Percentiles rank a stretch among this genome's conserved stretches.
Conservation (phyloP, 371 early-diverging fungal species). For the Mortierella sp. region DNA sequence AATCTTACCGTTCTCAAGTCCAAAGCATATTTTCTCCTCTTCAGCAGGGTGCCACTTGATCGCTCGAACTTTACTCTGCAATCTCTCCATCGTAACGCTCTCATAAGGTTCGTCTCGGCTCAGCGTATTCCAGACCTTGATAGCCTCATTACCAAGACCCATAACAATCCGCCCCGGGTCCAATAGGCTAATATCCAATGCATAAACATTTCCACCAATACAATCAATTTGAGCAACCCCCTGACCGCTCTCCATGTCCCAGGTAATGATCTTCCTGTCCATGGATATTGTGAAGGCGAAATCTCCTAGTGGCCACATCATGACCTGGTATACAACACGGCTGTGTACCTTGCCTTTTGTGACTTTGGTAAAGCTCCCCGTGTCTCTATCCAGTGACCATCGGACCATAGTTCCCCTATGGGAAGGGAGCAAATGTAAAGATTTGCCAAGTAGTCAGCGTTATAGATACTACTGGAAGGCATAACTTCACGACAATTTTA, state of each 20-base stretch:
- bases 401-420: conserved; percentile 33
- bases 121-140: conserved; percentile 49
- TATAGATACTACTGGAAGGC: not conserved
- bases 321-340: conserved; percentile 40
- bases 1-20: conserved; percentile 50
- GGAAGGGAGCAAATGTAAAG: not conserved
- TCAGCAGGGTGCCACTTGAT: conserved; percentile 50
- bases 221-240: conserved; percentile 50
- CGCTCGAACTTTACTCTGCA: conserved; percentile 30
- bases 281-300: conserved; percentile 49
- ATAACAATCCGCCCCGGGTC: conserved; percentile 43
- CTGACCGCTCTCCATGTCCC: conserved; percentile 32
- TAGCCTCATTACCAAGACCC: conserved; percentile 34
- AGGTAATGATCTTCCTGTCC: conserved; percentile 45
- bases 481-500: not conserved
- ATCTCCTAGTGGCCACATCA: conserved; percentile 35
- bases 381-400: conserved; percentile 15
- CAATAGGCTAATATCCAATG: conserved; percentile 23
- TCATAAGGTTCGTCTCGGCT: conserved; percentile 43
- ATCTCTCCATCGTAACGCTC: conserved; percentile 26
- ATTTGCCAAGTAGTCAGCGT: not conserved
- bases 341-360: conserved; percentile 24
- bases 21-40: conserved; percentile 38
- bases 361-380: conserved; percentile 6
- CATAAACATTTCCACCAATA: conserved; percentile 34